Evolutionary conservation across 2,329 filamentous ascomycete genomes (phyloP), one percentile per base, ranked within the genome.

Genomic region (Nemania diffusa): DNA sequence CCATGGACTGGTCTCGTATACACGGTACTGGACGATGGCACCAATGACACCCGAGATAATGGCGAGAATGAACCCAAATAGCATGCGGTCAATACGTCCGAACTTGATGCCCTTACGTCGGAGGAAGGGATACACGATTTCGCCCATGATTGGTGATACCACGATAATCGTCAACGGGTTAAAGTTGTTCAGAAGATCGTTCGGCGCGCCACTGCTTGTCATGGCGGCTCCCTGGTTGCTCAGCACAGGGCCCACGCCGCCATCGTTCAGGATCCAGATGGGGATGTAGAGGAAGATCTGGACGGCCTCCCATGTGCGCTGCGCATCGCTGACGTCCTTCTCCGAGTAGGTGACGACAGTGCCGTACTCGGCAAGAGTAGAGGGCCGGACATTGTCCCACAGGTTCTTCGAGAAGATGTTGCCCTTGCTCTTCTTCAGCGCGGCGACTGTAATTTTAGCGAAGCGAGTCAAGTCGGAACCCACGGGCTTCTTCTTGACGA

Each of bases 391-490:
- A 20, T 81, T 79, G 26, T 90, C 80, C 88, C 88, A 91, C 75
- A 90, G 85, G 17, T 81, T 80, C 29, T 82, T 80, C 55, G 80
- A 80, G 68, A 86, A 84, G 71, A 90, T 79, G 72, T 88, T 87
- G 72, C 83, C 85, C 71, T 80, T 73, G 50, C 76, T 79, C 42
- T 67, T 84, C 76, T 88, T 88, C 76, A 87, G n/a, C 1, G 73
- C 87, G 53, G 87, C 78, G 1, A 76, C 73, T 63, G 85, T 82
- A 51, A 91, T 83, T 57, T 85, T 86, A 69, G 88, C 75, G 9
- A 89, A 86, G 57, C 88, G 87, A 44, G 82, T 80, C 40, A 92
- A 80, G 22, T 91, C 88, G 0, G 89, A 92, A n/a, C 90, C 91
- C 42, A 84, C 84, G 0, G 91, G 90, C 7, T 85, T 84, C 60